These are phyloP conservation scores for Nelumbo lutea DNA, from an alignment of 164 flowering plant species.

Conservation along the genomic window DNA sequence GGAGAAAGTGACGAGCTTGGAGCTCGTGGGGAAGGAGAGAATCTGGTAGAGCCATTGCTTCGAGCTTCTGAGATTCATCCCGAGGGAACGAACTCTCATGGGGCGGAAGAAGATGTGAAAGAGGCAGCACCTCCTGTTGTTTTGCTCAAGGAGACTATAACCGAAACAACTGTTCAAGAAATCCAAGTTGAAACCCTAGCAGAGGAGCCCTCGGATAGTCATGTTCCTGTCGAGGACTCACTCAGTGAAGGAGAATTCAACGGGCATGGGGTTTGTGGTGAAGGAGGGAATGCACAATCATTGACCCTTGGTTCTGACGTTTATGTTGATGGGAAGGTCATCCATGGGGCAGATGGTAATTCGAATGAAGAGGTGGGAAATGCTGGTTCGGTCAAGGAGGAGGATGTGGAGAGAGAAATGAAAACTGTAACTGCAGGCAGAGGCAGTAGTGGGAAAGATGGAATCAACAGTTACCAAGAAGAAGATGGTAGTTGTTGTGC, in stretches of 20 bases:
- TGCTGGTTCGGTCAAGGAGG: background rate
- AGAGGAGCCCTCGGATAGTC: too few relatives aligned
- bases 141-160: background rate
- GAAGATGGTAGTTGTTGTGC: too few relatives aligned
- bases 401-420: background rate
- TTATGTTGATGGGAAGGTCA: background rate
- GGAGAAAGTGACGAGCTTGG: conserved; percentile 5
- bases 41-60: background rate
- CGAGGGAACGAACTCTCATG: background rate
- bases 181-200: background rate
- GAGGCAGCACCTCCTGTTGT: background rate
- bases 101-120: background rate
- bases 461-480: background rate
- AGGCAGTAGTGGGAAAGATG: background rate
- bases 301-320: background rate
- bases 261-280: conserved; percentile 2
- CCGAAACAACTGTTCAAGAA: background rate
- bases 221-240: too few relatives aligned
- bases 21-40: background rate
- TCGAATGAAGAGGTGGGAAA: background rate
- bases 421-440: background rate
- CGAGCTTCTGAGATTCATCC: background rate
- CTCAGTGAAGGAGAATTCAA: too few relatives aligned
- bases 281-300: background rate
- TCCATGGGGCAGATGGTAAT: background rate